Percentiles rank a stretch among this genome's conserved stretches.
These are phyloP conservation scores for Quercus phellos DNA, from an alignment of 331 rosid genomes.

Conservation along the genomic window DNA sequence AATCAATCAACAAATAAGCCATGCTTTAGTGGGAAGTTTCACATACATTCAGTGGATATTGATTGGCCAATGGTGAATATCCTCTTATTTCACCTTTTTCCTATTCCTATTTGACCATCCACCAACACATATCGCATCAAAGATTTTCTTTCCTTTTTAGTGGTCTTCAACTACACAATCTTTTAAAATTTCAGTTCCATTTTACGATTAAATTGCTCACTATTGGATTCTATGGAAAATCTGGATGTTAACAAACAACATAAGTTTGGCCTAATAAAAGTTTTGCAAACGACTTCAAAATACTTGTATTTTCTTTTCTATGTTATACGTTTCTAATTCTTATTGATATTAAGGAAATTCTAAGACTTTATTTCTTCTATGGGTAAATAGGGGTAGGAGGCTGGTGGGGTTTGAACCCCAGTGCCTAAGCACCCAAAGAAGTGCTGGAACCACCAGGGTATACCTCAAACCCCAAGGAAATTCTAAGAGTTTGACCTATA, in stretches of 20 bases:
- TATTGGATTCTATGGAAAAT: neutral
- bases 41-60: neutral
- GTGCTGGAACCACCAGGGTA: too few species aligned
- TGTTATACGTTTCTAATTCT: too few species aligned
- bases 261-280: neutral
- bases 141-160: neutral
- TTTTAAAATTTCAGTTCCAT: neutral
- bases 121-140: neutral
- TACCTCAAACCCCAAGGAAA: too few species aligned
- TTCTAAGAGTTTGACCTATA: too few species aligned
- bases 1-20: neutral
- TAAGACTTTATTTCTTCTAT: too few species aligned
- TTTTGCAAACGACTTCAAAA: neutral
- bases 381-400: too few species aligned
- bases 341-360: too few species aligned
- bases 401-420: too few species aligned
- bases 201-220: neutral
- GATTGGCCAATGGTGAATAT: neutral
- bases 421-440: too few species aligned
- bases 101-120: neutral
- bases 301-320: too few species aligned
- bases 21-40: too few species aligned
- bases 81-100: neutral
- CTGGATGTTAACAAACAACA: neutral
- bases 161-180: neutral